Percentiles rank a stretch among this genome's conserved stretches.
Conservation (phyloP, 352 stramenopile species). For the Pythium monospermum region DNA sequence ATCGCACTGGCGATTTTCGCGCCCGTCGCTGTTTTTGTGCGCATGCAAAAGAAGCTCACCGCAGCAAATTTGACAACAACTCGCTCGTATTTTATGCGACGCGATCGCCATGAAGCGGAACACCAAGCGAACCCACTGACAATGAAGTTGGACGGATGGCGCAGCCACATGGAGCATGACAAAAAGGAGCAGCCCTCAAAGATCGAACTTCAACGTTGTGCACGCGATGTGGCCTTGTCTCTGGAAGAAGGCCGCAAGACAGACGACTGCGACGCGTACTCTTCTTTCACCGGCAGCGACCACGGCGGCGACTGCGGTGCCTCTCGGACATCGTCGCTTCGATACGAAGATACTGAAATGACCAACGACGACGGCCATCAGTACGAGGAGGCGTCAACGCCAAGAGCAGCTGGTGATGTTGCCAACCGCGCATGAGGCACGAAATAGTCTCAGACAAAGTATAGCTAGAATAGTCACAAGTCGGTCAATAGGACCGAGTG, state of each 20-base stretch:
- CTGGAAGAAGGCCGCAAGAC: conserved; percentile 4
- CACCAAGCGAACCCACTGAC: conserved; percentile 12
- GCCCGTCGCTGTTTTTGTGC: neutral
- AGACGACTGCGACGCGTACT: neutral
- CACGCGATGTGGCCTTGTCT: neutral
- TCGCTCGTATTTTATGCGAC: neutral
- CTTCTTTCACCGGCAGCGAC: no score
- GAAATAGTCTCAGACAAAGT: no score
- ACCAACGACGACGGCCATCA: no score
- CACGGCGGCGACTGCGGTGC: no score
- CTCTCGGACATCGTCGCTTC: no score
- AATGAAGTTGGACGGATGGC: conserved; percentile 35
- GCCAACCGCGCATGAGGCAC: no score
- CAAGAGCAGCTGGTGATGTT: no score
- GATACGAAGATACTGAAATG: no score
- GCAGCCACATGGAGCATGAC: conserved; percentile 11
- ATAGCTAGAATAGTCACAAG: no score
- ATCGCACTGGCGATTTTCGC: neutral
- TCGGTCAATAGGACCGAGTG: no score
- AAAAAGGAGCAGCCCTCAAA: conserved; percentile 16
- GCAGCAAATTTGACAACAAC: neutral
- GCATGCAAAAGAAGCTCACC: conserved; percentile 1
- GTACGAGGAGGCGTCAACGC: no score
- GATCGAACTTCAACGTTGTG: conserved; percentile 25
- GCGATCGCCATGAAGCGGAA: neutral